Evolutionary conservation across 495 filamentous ascomycete species (phyloP).

Genomic region (Thermothielavioides terrestris): DNA sequence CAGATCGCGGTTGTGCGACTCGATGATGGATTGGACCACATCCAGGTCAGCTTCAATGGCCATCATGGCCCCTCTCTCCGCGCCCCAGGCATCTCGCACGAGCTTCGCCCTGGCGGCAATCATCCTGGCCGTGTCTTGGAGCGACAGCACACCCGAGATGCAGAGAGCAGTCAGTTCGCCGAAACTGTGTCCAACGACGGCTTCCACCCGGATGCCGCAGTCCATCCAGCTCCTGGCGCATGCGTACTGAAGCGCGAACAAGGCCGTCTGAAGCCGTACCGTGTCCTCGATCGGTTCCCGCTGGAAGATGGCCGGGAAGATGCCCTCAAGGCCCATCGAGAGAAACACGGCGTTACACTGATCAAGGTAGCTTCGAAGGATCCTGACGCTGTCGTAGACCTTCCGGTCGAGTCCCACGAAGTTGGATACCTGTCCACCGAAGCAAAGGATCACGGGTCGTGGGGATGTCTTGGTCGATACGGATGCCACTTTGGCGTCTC

Average conservation of each 20-base stretch:
- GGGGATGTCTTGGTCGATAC: slow-evolving; percentile 8
- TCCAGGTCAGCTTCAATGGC: not conserved
- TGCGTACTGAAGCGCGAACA: slow-evolving; percentile 43
- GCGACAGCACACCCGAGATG: slow-evolving; percentile 18
- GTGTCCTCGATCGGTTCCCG: slow-evolving; percentile 28
- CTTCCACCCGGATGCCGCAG: slow-evolving; percentile 12
- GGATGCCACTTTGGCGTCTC: not conserved
- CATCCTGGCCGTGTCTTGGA: slow-evolving; percentile 28
- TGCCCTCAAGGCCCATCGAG: slow-evolving; percentile 24
- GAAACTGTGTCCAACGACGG: not conserved
- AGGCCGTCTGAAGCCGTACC: slow-evolving; percentile 37
- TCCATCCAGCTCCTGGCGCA: slow-evolving; percentile 42
- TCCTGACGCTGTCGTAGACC: slow-evolving; percentile 19
- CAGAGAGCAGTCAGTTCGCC: slow-evolving; percentile 16
- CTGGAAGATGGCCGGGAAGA: slow-evolving; percentile 46
- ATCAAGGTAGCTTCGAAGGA: slow-evolving; percentile 31
- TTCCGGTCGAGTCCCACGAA: slow-evolving; percentile 35
- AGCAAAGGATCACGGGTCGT: slow-evolving; percentile 42
- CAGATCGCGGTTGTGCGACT: not conserved
- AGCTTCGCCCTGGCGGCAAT: slow-evolving; percentile 37
- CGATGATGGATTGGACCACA: not conserved
- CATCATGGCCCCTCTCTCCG: slow-evolving; percentile 44
- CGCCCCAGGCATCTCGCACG: slow-evolving; percentile 38
- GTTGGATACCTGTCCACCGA: slow-evolving; percentile 45
- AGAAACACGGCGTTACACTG: slow-evolving; percentile 23